Base-by-base conservation (phyloP, 495 filamentous ascomycete species). In the Penicillium maclennaniae region DNA sequence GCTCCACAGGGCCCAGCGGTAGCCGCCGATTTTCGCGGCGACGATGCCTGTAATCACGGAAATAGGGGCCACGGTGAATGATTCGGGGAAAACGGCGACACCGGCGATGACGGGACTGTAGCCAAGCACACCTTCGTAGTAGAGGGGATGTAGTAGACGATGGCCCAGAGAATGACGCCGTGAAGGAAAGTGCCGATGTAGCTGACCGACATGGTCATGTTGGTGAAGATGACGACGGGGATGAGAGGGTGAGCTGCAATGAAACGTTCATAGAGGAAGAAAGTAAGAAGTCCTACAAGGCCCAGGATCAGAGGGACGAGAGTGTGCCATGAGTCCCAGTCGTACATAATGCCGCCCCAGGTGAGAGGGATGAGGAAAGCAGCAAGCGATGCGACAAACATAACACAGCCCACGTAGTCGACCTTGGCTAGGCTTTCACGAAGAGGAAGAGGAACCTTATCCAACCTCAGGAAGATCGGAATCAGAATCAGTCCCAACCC, bases 321-420 rank as follows among this genome's bases (percentile, higher is more conserved):
- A 0, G 76, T 78, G 27, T 71, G 74, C 63, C 69, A 79, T 6
- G 61, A 65, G 8, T 49, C 51, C 83, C 84, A 87, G 1, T 67
- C 34, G 52, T 78, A 81, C 49, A 70, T 61, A 0, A 70, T 61
- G 4, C 81, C 83, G 3, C 72, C 83, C 77, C 78, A 84, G 0
- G 74, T 73, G 1, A 86, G 34, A 0, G 72, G 72, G n/a, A 84
- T 71, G 21, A 86, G 59, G 42, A 85, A 67, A 0, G 69, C 55
- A 7, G 75, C 67, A 0, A 69, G 61, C 0, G 72, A 66, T 15
- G 63, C 69, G 6, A 80, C 65, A 52, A 86, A 81, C 6, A 84
- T 10, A 0, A 72, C 28, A n/a, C 63, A 66, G 0, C 84, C 82
- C 7, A 77, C 17, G 69, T 73, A 82, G 62, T 87, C 83, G 12